Evolutionary conservation across 139 green algal genomes (phyloP).

Genomic region (Haematococcus lacustris): DNA sequence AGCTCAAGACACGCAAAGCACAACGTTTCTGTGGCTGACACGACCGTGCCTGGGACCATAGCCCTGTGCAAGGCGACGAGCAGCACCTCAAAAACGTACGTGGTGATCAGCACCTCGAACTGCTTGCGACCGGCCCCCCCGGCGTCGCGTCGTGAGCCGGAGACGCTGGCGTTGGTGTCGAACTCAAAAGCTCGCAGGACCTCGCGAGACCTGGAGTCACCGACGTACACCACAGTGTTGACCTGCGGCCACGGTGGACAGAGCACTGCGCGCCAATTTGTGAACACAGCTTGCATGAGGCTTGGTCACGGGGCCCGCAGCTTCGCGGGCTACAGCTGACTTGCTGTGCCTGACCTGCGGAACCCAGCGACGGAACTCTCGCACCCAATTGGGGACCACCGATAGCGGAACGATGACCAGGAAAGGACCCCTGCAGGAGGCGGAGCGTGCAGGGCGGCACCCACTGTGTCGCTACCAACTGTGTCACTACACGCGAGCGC

Average conservation of each 20-base stretch:
- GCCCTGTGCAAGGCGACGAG: no score
- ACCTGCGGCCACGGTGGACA: constrained; percentile 44
- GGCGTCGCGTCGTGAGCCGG: constrained; percentile 2
- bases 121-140: constrained; percentile 11
- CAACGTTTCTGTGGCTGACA: no score
- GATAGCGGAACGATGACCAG: constrained; percentile 87
- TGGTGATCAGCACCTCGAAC: constrained; percentile 73
- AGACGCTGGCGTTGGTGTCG: constrained; percentile 7
- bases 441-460: no score
- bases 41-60: no score
- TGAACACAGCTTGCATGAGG: neutral
- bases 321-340: no score
- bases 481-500: no score
- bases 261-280: no score
- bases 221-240: constrained; percentile 83
- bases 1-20: no score
- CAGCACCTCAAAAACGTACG: no score
- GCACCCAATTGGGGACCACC: constrained; percentile 85
- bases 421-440: constrained; percentile 59
- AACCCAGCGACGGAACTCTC: constrained; percentile 78
- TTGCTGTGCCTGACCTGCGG: constrained; percentile 41
- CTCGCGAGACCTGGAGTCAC: constrained; percentile 46
- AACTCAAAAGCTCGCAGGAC: constrained; percentile 58
- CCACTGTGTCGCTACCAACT: no score
- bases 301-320: no score